Base-by-base conservation (phyloP, 2,329 filamentous ascomycete species). In the Penicillium digitatum region DNA sequence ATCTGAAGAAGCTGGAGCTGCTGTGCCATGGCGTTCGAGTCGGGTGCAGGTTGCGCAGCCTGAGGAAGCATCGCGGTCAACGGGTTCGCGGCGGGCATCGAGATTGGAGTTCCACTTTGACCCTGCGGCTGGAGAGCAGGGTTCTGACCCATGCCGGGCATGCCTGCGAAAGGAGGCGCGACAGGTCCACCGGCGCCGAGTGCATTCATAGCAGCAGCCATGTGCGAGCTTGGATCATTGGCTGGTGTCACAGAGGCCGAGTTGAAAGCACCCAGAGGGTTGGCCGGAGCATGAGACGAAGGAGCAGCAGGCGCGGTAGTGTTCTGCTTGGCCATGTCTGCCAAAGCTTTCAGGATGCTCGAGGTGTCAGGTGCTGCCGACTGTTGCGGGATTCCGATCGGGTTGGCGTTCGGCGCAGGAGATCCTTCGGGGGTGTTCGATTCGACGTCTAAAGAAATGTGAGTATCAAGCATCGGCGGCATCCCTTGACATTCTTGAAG, bases 301-400 rank as follows among this genome's bases (percentile, higher is more conserved):
- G 75, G 65, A 24, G 72, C 66, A 56, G 72, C 62, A 49, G 81
- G 75, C 44, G 79, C 74, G 35, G 80, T 74, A 57, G 82, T 82
- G 70, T 86, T 90, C 72, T 90, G 87, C 61, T 88, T 87, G 37
- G 88, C 88, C 75, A 94, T 88, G 68, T 89, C 89, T 61, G 89
- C 88, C 60, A 94, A 81, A 42, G 87, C 87, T 70, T 89, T 88
- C 74, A 92, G 80, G 64, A 94, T 91, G 62, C 85, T 81, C 38
- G 81, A 81, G 32, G 81, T 83, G 62, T 82, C 87, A 58, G 78
- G 80, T 54, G 80, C 70, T 56, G 65, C 55, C 35, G 61, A 62
- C 48, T 66, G 60, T 59, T 71, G 64, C 24, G 62, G 56, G 49
- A 63, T 68, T 52, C 71, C 74, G 42, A 78, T 63, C 20, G 72